Conservation (phyloP, 78 protist species). For the Cavenderia fasciculata region DNA sequence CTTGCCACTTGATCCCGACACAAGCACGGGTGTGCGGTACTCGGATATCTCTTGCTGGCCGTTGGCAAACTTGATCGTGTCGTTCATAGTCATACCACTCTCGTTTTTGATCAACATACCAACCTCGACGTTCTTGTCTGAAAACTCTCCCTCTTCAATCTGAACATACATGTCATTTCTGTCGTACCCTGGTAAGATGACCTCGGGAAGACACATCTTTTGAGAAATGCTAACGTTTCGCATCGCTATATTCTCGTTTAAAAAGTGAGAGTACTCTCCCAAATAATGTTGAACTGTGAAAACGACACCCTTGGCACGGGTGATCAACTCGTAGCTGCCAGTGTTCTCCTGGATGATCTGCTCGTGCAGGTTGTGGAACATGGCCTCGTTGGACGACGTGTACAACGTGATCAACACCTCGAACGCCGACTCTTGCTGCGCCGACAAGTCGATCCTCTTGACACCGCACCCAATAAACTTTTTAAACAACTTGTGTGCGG, state of each 20-base stretch:
- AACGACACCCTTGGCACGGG: constrained; percentile 73
- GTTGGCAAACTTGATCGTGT: constrained; percentile 64
- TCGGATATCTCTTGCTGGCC: constrained; percentile 46
- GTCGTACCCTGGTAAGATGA: constrained; percentile 52
- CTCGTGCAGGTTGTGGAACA: constrained; percentile 30
- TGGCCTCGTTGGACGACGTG: constrained; percentile 30
- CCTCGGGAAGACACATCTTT: constrained; percentile 49
- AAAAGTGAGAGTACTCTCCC: constrained; percentile 52
- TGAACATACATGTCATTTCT: constrained; percentile 66
- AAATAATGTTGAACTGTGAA: constrained; percentile 36
- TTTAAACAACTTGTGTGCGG: neutral
- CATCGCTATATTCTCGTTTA: constrained; percentile 7
- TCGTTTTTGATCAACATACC: constrained; percentile 19
- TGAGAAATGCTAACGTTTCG: constrained; percentile 26
- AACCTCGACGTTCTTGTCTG: constrained; percentile 71
- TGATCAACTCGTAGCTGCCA: constrained; percentile 25
- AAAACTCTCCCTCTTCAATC: constrained; percentile 69
- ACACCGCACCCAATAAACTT: constrained; percentile 75
- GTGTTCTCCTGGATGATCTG: constrained; percentile 25
- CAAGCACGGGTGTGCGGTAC: constrained; percentile 18
- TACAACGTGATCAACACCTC: constrained; percentile 38
- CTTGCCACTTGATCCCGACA: neutral
- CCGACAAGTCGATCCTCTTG: constrained; percentile 27
- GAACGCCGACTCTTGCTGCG: neutral
- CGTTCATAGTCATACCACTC: constrained; percentile 16